Base-by-base conservation (phyloP, 768 basidiomycete genomes). In the Rhodotorula babjevae region DNA sequence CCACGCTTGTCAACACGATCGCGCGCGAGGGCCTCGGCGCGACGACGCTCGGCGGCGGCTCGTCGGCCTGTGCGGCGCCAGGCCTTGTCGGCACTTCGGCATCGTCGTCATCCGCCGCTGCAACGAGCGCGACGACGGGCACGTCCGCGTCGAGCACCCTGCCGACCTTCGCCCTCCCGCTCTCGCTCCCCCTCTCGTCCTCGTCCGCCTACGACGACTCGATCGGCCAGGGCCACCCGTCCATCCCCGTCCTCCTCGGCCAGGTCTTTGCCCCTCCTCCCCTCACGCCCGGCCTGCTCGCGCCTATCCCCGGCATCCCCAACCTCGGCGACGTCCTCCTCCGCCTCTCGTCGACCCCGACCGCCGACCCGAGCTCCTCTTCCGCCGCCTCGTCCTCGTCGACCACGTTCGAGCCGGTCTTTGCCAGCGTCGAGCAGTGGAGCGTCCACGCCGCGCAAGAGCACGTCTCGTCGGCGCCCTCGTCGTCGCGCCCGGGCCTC, bases 201-300 rank as follows among this genome's bases (percentile, higher is more conserved):
- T 62, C 29, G 9, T 31, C 61, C 15, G 27, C 42, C 42, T 27
- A 23, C n/a, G 7, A 31, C 16, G 27, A 11, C 33, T 44, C 31
- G 36, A 9, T 5, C 19, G 25, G 15, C 50, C 10, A 27, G 27
- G 50, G 40, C 18, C 42, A 77, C 44, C 70, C 73, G 49, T 71
- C 70, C 3, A 67, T 77, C n/a, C 76, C 76, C 44, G 61, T 69
- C 61, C 58, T 77, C 23, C 73, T 77, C 50, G 70, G 73, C 12
- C 73, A 73, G 31, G 67, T 61, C 61, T 77, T 75, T 64, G 65
- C 67, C 16, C 76, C 74, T 10, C 76, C 74, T 16, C 59, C 59
- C 4, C 59, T 60, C 18, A 71, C 71, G 5, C 69, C 76, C 1
- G 76, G 76, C 36, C 70, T 75, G 42, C 60, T 67, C 40, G 76